Conservation (phyloP, 1,284 basidiomycete genomes). For the Austroboletus novae-zelandiae region DNA sequence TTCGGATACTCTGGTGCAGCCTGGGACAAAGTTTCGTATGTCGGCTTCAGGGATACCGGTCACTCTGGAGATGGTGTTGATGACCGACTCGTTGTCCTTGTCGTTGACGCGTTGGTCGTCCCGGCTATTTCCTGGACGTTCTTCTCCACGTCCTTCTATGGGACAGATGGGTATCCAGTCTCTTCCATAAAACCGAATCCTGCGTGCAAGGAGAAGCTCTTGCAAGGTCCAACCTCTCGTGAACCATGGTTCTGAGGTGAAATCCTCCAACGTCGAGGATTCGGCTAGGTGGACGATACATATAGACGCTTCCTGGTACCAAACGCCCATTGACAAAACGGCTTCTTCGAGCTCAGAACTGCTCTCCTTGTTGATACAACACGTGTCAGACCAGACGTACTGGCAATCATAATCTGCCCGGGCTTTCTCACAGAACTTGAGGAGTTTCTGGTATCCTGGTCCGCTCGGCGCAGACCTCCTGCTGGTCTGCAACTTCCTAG, state of each 20-base stretch:
- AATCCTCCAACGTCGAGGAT: constrained; percentile 22
- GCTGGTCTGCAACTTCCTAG: constrained; percentile 11
- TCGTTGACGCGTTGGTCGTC: constrained; percentile 24
- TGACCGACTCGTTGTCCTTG: constrained; percentile 22
- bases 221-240: constrained; percentile 23
- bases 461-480: constrained; percentile 20
- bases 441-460: constrained; percentile 27
- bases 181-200: constrained; percentile 26
- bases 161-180: constrained; percentile 27
- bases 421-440: constrained; percentile 27
- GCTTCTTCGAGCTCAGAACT: constrained; percentile 27
- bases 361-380: constrained; percentile 30
- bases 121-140: constrained; percentile 8
- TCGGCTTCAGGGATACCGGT: constrained; percentile 24
- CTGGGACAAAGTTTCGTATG: constrained; percentile 21
- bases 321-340: constrained; percentile 20
- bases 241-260: constrained; percentile 25
- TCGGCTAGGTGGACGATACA: constrained; percentile 25
- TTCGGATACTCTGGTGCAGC: constrained; percentile 21
- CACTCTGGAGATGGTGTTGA: constrained; percentile 14
- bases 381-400: constrained; percentile 31
- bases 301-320: constrained; percentile 25
- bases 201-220: constrained; percentile 25
- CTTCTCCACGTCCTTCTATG: constrained; percentile 17
- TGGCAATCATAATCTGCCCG: constrained; percentile 23